These are phyloP conservation scores for Metarhizium brunneum DNA, from an alignment of 2,329 filamentous ascomycete species.

Conservation along the genomic window DNA sequence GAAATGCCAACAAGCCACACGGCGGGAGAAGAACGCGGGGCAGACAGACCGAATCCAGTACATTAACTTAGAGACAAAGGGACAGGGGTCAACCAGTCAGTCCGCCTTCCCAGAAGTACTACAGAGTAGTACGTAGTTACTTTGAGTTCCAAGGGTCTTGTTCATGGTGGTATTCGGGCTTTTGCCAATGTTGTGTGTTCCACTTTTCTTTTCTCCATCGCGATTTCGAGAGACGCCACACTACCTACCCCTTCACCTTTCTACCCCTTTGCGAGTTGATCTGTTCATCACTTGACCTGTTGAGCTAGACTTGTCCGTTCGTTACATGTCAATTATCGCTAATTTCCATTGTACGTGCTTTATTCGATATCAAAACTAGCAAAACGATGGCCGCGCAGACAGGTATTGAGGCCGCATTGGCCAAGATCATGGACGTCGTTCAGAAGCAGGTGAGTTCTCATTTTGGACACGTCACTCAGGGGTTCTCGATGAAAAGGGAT, in stretches of 20 bases:
- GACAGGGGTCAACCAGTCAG: too few relatives aligned
- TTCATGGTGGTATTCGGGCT: not conserved
- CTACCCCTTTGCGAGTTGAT: not conserved
- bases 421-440: conserved; percentile 13
- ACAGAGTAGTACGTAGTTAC: too few relatives aligned
- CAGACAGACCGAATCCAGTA: too few relatives aligned
- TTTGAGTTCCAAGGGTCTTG: not conserved
- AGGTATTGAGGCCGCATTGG: conserved; percentile 11
- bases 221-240: not conserved
- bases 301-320: not conserved
- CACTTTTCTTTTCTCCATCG: conserved; percentile 5
- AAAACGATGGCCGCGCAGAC: conserved; percentile 8
- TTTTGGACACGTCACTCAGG: conserved; percentile 3
- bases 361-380: not conserved
- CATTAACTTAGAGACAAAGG: too few relatives aligned
- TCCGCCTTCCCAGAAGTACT: too few relatives aligned
- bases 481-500: not conserved
- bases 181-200: not conserved
- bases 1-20: too few relatives aligned
- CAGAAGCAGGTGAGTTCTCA: conserved; percentile 12
- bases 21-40: too few relatives aligned
- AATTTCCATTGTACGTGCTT: not conserved
- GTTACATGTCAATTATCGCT: not conserved
- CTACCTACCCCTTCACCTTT: not conserved
- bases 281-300: not conserved